A percentile compares a stretch with the other conserved stretches of the same genome.
phyloP scores from a whole-genome alignment of 2,329 filamentous ascomycete genomes.

The Xylariaceae sp. region DNA sequence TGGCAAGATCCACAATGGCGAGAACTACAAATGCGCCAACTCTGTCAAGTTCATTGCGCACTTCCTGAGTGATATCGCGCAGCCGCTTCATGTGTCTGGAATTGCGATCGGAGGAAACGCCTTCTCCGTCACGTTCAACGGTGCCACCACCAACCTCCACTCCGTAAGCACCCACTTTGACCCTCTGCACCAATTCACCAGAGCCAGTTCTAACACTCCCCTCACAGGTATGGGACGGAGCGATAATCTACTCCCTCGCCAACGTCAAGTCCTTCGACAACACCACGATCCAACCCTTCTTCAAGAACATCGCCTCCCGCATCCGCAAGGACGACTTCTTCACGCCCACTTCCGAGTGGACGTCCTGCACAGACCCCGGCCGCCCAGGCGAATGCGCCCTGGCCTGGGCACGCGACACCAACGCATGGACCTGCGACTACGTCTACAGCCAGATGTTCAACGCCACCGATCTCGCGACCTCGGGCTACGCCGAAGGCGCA shows the following conservation, averaged over 20 bases:
- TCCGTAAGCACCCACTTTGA: conserved; percentile 27
- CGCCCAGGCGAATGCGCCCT: conserved; percentile 13
- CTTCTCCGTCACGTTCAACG: conserved; percentile 44
- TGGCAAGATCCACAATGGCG: conserved; percentile 16
- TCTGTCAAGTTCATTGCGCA: conserved; percentile 36
- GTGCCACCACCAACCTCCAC: conserved; percentile 45
- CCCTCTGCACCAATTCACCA: not conserved
- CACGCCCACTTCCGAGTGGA: conserved; percentile 16
- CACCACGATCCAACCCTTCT: conserved; percentile 20
- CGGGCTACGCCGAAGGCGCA: conserved; percentile 20
- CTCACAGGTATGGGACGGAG: conserved; percentile 43
- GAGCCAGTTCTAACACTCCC: no score
- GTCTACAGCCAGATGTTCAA: conserved; percentile 23
- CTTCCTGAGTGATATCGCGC: conserved; percentile 47
- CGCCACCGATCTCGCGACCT: conserved; percentile 21
- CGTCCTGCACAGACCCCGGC: conserved; percentile 18
- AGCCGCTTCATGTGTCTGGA: conserved; percentile 41
- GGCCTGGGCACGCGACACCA: conserved; percentile 22
- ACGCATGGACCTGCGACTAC: conserved; percentile 23
- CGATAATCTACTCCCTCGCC: conserved; percentile 38
- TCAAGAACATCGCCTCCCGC: conserved; percentile 14
- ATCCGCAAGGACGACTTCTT: conserved; percentile 18
- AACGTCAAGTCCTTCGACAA: conserved; percentile 18
- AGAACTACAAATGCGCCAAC: conserved; percentile 15
- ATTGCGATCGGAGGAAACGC: conserved; percentile 46